Conservation (phyloP, 2,329 filamentous ascomycete genomes). For the Paraphoma sp. region DNA sequence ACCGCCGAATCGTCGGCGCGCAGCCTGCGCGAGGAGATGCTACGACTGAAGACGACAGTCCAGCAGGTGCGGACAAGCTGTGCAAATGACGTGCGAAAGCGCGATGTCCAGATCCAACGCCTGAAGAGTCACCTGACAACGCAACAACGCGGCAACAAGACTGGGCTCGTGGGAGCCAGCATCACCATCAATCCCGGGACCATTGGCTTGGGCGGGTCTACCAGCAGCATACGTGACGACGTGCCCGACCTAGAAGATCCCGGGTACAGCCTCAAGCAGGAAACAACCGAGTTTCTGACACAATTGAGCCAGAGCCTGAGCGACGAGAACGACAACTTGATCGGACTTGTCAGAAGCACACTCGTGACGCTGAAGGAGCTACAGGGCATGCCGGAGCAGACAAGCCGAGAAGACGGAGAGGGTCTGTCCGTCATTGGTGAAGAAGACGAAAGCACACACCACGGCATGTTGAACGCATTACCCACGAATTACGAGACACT, state of each 20-base stretch:
- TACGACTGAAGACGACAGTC: slow-evolving; percentile 77
- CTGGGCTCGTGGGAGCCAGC: slow-evolving; percentile 55
- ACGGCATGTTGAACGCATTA: slow-evolving; percentile 52
- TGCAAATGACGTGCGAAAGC: slow-evolving; percentile 87
- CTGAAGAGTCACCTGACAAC: slow-evolving; percentile 87
- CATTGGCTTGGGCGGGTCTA: slow-evolving; percentile 30
- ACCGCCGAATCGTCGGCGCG: slow-evolving; percentile 76
- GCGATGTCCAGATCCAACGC: slow-evolving; percentile 86
- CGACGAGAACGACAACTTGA: slow-evolving; percentile 88
- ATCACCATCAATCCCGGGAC: slow-evolving; percentile 54
- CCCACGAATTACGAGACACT: slow-evolving; percentile 73
- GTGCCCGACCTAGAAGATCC: slow-evolving; percentile 60
- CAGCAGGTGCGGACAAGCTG: slow-evolving; percentile 86
- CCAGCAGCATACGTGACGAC: slow-evolving; percentile 60
- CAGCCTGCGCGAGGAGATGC: slow-evolving; percentile 82
- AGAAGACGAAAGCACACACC: slow-evolving; percentile 39
- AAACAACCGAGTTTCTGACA: slow-evolving; percentile 91
- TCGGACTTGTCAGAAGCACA: slow-evolving; percentile 74
- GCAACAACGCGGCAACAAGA: slow-evolving; percentile 57
- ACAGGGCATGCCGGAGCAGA: slow-evolving; percentile 59
- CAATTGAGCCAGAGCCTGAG: slow-evolving; percentile 82
- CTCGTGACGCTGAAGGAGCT: slow-evolving; percentile 73
- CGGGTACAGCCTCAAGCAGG: slow-evolving; percentile 75
- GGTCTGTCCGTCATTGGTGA: slow-evolving; percentile 35
- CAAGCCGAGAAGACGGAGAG: slow-evolving; percentile 30